Evolutionary conservation across 257 asterid species (phyloP), one percentile per base, ranked within the genome.

Genomic region (Ophiorrhiza pumila): DNA sequence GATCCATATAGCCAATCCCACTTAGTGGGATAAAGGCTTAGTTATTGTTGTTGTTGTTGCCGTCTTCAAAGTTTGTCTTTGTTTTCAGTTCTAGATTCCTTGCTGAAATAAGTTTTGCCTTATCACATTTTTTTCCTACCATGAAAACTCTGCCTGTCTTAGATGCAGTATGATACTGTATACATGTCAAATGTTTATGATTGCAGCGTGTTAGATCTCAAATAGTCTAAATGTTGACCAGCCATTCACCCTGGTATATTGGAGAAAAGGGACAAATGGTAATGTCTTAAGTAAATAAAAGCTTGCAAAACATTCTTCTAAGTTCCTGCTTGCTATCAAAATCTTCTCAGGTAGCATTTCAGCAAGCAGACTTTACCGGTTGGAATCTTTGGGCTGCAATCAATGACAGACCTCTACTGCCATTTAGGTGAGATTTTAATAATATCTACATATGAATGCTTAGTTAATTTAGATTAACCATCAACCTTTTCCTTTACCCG

Each of bases 311-410:
- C 23, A 31, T 67, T 41, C 68, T 65, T 32, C 74, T 78, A 46
- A 50, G 29, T 74, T 80, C 42, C 60, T 66, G 25, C 49, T 41
- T 68, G 75, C 71, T 78, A 59, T 74, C 70, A 63, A 69, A 39
- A 75, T 56, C 66, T 22, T 81, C 57, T 39, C 86, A 93, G 96
- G 99, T 94, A 70, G 99, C 99, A 74, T 89, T 91, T 78, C 99
- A 94, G 82, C 96, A 94, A 85, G 96, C 99, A 55, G 99, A 94
- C 83, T 90, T 91, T 79, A 88, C 97, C 25, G 97, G 96, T 86
- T 94, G 99, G 99, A 94, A 91, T 85, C 77, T 94, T 14, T 94
- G 99, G 99, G 99, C 99, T 74, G 97, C 97, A 25, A 94, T 94
- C 70, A 94, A 94, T 75, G 90, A 84, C 73, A 85, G 91, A 32